phyloP scores from a whole-genome alignment of 2,329 filamentous ascomycete genomes.

The Tolypocladium cylindrosporum region DNA sequence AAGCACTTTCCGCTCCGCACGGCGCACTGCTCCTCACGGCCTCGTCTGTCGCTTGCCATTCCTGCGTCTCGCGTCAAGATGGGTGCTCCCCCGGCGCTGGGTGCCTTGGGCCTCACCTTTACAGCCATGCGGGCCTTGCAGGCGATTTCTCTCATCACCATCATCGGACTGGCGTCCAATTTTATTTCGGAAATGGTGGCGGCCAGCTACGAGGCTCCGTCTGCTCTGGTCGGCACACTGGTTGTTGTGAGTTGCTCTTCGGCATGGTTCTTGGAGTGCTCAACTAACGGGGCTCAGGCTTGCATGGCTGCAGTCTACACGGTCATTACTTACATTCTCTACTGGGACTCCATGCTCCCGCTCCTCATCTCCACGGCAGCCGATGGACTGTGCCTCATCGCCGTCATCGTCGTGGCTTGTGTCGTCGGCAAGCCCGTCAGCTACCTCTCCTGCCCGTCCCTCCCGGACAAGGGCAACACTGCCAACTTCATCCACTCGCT shows the following conservation, averaged over 20 bases:
- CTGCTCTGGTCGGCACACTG: conserved; percentile 68
- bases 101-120: conserved; percentile 71
- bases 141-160: conserved; percentile 58
- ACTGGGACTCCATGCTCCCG: conserved; percentile 65
- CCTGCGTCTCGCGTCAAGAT: conserved; percentile 24
- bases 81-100: conserved; percentile 43
- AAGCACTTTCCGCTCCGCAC: conserved; percentile 31
- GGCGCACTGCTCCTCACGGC: conserved; percentile 24
- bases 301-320: conserved; percentile 73
- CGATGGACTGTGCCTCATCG: conserved; percentile 63
- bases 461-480: conserved; percentile 31
- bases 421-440: conserved; percentile 73
- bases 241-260: conserved; percentile 55
- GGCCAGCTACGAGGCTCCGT: conserved; percentile 54
- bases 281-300: conserved; percentile 38
- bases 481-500: conserved; percentile 34
- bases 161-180: conserved; percentile 73
- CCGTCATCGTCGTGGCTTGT: conserved; percentile 66
- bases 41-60: conserved; percentile 33
- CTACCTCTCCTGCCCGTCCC: conserved; percentile 58
- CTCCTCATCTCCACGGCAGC: conserved; percentile 57
- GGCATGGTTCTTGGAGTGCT: background rate
- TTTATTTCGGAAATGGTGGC: conserved; percentile 70
- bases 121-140: conserved; percentile 63
- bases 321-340: conserved; percentile 71